phyloP scores from a whole-genome alignment of 805 yeast species.

The Tetrapisispora pingtungensis region DNA sequence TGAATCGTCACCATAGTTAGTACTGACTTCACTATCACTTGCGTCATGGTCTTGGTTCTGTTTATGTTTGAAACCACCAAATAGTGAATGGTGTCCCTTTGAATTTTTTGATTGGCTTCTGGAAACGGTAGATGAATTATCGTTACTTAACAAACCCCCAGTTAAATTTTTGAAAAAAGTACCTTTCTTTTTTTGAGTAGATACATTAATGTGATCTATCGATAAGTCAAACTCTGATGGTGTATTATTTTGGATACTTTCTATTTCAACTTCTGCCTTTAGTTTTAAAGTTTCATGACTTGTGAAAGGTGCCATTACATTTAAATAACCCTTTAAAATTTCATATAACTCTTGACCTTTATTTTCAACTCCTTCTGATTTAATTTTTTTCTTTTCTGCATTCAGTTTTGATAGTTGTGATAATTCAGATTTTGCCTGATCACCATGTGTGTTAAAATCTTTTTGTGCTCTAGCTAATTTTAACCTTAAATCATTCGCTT shows the following conservation, averaged over 20 bases:
- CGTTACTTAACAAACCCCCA: conserved; percentile 11
- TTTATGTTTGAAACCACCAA: conserved; percentile 1
- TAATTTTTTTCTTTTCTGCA: conserved; percentile 30
- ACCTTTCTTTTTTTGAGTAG: conserved; percentile 44
- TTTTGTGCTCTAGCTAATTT: conserved; percentile 35
- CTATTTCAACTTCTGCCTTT: conserved; percentile 75
- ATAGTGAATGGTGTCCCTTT: conserved; percentile 1
- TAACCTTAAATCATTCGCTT: conserved; percentile 45
- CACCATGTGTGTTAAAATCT: conserved; percentile 21
- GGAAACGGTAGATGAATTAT: conserved; percentile 3
- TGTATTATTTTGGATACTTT: conserved; percentile 78
- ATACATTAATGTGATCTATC: conserved; percentile 39
- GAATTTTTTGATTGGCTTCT: neutral
- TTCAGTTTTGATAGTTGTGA: conserved; percentile 26
- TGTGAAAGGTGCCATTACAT: conserved; percentile 51
- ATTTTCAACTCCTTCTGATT: conserved; percentile 37
- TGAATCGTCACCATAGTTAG: neutral
- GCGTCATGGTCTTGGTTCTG: conserved; percentile 1
- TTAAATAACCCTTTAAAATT: conserved; percentile 42
- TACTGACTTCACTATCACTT: neutral
- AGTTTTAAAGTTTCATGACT: conserved; percentile 66
- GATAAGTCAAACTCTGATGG: conserved; percentile 58
- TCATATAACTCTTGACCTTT: conserved; percentile 27
- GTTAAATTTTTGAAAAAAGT: conserved; percentile 42
- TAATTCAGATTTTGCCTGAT: conserved; percentile 23